Base-by-base conservation (phyloP, 768 basidiomycete genomes). In the Obba rivulosa region DNA sequence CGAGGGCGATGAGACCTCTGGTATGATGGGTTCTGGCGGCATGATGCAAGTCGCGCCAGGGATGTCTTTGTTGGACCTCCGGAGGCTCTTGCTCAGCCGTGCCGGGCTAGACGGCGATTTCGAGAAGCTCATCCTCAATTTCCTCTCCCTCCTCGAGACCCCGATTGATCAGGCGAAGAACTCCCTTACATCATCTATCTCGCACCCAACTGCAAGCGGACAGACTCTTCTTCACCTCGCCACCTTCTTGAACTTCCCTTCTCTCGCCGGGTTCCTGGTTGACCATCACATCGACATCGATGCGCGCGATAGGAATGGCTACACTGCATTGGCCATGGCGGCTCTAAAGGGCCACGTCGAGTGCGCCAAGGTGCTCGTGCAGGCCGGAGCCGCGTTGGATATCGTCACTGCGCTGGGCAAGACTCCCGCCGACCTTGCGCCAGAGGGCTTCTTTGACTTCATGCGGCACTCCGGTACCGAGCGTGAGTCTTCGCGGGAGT, bases 191-290 rank as follows among this genome's bases (percentile, higher is more conserved):
- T 64, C 72, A 8, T 85, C 85, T 4, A 71, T 96, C 52, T 93
- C 87, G 10, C 79, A 85, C 58, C 61, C 77, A 36, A 88, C 85
- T 40, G 59, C 77, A 46, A 78, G 75, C 45, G 87, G 88, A 21
- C 94, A 97, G 60, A 94, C 92, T 0, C 69, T 99, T 4, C 79
- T 98, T 10, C 95, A 99, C 63, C 72, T 97, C 38, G 85, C 93
- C 2, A 74, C 82, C 4, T 83, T 91, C 61, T 79, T 93, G 48
- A 84, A 84, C 24, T 89, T 90, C 64, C 68, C 79, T 8, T 69
- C 79, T 4, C 76, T 98, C 25, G 77, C 83, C 16, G 60, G 70
- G 39, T 90, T 88, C 68, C 73, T 99, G 48, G 68, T 95, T 48
- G 66, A 71, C 3, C 86, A 78, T 46, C 80, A 76, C 7, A 81